phyloP scores from a whole-genome alignment of 345 rosid genomes.

The Sisymbrium altissimum region DNA sequence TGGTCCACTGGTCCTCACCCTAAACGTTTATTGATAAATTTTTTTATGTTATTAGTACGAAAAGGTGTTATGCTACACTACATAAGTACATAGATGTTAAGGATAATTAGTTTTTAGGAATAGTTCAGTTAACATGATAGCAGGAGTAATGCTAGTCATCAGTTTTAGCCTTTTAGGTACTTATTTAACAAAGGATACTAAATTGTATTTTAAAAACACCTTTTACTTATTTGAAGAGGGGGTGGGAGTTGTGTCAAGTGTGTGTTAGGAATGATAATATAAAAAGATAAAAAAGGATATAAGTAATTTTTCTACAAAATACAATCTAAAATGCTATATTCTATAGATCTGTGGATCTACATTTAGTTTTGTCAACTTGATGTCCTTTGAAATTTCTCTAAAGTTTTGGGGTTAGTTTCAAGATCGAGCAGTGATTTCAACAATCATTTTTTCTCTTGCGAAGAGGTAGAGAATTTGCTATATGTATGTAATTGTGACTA shows the following conservation, averaged over 20 bases:
- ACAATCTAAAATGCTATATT: too few relatives aligned
- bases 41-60: neutral
- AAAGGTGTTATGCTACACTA: neutral
- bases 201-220: neutral
- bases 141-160: neutral
- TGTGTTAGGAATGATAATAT: neutral
- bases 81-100: neutral
- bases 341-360: too few relatives aligned
- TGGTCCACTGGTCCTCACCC: constrained; percentile 34
- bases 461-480: too few relatives aligned
- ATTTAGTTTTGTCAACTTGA: too few relatives aligned
- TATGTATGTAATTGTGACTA: too few relatives aligned
- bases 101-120: neutral
- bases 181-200: neutral
- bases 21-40: constrained; percentile 8
- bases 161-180: neutral
- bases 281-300: neutral
- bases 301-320: neutral
- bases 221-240: neutral
- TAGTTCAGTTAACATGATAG: neutral
- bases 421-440: too few relatives aligned
- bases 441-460: too few relatives aligned
- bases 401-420: too few relatives aligned
- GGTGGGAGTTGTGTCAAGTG: too few relatives aligned
- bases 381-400: too few relatives aligned